Evolutionary conservation across 441 rosid genomes (phyloP), one percentile per base, ranked within the genome.

Genomic region (Melastoma candidum): DNA sequence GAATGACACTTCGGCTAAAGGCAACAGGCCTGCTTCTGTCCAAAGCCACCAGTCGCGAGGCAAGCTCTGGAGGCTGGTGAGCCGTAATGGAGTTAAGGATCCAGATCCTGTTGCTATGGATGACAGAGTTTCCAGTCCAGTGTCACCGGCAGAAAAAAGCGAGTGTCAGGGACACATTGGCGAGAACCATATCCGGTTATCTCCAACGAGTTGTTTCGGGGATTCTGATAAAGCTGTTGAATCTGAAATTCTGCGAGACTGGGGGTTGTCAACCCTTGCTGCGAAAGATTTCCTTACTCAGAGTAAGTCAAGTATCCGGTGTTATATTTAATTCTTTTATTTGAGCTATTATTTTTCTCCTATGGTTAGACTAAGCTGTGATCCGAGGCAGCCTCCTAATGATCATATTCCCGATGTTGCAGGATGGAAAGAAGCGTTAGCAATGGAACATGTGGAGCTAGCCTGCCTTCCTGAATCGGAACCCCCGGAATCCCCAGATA

Each of bases 341-440:
- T 11, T 22, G 14, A 3, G 22, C 22, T 17, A 17, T 17, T 17
- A 17, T 17, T 9, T 32, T 14, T 36, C 45, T 45, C 36, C 45
- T 53, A 29, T 7, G 1, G 47, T 22, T 43, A 22, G 9, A 7
- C 56, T 5, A 4, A 25, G 41, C 22, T 26, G 39, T 49, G 6
- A 2, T 9, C 7, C 45, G 22, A 12, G 29, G 13, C 13, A 8
- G 24, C 53, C 59, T 39, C 24, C 6, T 2, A 48, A 41, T 44
- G 53, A 59, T 26, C 49, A 25, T 39, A n/a, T 44, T 46, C 51
- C 32, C 48, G 46, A 45, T 59, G 61, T 71, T 17, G 22, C 22
- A 93, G 99, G 96, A 74, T 93, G 99, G 99, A 89, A 83, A 71
- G 85, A 80, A 71, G 89, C 93, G 55, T 72, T 73, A 44, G 77